Percentiles rank a stretch among this genome's conserved stretches.
These are phyloP conservation scores for Rubroboletus pulcherrimus DNA, from an alignment of 768 basidiomycete genomes.

Conservation along the genomic window DNA sequence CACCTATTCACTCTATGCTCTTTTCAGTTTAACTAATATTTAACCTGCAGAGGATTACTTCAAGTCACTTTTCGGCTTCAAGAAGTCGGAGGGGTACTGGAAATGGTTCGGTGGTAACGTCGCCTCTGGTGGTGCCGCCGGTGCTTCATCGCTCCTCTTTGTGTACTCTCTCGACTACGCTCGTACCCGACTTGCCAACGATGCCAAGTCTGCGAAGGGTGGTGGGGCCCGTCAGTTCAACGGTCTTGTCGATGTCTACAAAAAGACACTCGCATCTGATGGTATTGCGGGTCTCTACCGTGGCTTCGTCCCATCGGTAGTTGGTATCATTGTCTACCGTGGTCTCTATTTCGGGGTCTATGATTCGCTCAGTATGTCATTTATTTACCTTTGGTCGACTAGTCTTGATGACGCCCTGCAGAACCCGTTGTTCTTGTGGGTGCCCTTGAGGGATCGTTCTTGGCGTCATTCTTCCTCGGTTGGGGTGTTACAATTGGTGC, in stretches of 20 bases:
- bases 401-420: slow-evolving; percentile 32
- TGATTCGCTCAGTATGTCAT: slow-evolving; percentile 81
- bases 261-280: slow-evolving; percentile 94
- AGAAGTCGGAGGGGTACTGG: slow-evolving; percentile 97
- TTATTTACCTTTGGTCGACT: slow-evolving; percentile 24
- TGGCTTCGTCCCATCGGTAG: slow-evolving; percentile 98
- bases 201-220: slow-evolving; percentile 92
- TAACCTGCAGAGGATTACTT: slow-evolving; percentile 79
- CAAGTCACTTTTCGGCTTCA: slow-evolving; percentile 98
- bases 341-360: slow-evolving; percentile 99
- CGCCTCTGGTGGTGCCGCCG: slow-evolving; percentile 97
- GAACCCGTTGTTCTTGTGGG: slow-evolving; percentile 98
- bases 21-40: slow-evolving; percentile 1
- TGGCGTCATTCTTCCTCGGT: slow-evolving; percentile 94
- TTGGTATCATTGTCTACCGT: slow-evolving; percentile 99
- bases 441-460: slow-evolving; percentile 91
- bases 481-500: slow-evolving; percentile 99
- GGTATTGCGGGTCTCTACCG: slow-evolving; percentile 99
- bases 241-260: slow-evolving; percentile 95
- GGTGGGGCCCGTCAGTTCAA: slow-evolving; percentile 97
- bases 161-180: slow-evolving; percentile 99
- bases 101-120: slow-evolving; percentile 98
- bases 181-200: slow-evolving; percentile 98
- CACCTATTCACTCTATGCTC: slow-evolving; percentile 31
- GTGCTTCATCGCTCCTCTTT: slow-evolving; percentile 97